Percentiles rank a stretch among this genome's conserved stretches.
These are phyloP conservation scores for Annulohypoxylon maeteangense DNA, from an alignment of 495 filamentous ascomycete genomes.

Conservation along the genomic window DNA sequence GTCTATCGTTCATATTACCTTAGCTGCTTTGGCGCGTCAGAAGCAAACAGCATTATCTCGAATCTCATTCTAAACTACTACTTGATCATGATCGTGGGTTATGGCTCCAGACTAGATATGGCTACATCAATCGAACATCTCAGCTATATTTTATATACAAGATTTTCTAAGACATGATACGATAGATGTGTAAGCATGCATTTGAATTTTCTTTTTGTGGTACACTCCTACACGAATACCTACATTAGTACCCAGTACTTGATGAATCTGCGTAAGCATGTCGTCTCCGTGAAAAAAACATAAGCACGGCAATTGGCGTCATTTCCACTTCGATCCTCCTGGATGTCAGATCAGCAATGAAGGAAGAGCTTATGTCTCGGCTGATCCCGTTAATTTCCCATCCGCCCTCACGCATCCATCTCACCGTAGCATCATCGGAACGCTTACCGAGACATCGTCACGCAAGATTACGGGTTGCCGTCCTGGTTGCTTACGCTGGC, in stretches of 20 bases:
- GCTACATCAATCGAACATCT: not conserved
- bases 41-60: not conserved
- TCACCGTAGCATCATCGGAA: not conserved
- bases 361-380: not conserved
- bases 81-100: not conserved
- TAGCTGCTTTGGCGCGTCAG: not conserved
- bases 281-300: not conserved
- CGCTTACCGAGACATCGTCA: slow-evolving; percentile 18
- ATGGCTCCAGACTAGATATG: not conserved
- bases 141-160: not conserved
- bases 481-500: not conserved
- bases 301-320: not conserved
- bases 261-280: not conserved
- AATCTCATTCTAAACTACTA: not conserved
- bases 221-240: not conserved
- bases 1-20: not conserved
- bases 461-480: not conserved
- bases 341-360: not conserved
- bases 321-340: not conserved
- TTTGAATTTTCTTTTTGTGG: not conserved
- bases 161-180: not conserved
- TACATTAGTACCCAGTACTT: no score
- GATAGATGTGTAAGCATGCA: not conserved
- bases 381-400: not conserved
- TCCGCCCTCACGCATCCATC: not conserved